Conservation (phyloP, 345 rosid genomes). For the Erodium maritimum region DNA sequence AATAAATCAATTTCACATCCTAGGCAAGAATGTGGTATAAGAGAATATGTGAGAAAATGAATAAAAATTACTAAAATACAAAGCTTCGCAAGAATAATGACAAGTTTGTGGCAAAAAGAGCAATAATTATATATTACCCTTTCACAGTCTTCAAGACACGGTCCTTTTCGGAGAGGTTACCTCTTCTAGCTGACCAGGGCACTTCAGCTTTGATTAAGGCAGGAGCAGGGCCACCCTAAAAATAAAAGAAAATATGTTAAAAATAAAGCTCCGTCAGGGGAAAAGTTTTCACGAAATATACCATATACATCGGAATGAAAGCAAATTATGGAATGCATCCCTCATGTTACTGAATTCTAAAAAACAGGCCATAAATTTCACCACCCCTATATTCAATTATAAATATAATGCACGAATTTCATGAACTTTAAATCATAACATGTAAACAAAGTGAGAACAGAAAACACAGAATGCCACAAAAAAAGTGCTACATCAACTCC, state of each 20-base stretch:
- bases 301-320: background rate
- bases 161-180: constrained; percentile 40
- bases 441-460: too few species aligned
- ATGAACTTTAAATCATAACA: too few species aligned
- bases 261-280: background rate
- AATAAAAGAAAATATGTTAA: background rate
- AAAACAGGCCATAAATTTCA: background rate
- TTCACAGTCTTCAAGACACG: constrained; percentile 58
- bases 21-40: too few species aligned
- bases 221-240: constrained; percentile 48
- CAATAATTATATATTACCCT: constrained; percentile 32
- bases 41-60: too few species aligned
- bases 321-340: background rate
- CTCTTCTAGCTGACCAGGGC: constrained; percentile 59
- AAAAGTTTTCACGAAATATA: too few species aligned
- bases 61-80: too few species aligned
- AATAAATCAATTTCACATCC: too few species aligned
- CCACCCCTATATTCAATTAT: background rate
- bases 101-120: background rate
- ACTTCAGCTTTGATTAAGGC: constrained; percentile 54
- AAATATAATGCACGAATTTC: too few species aligned
- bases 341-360: background rate
- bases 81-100: background rate
- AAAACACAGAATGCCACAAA: too few species aligned
- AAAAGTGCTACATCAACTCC: too few species aligned